phyloP scores from a whole-genome alignment of 345 rosid species.

The Schrenkiella parvula region DNA sequence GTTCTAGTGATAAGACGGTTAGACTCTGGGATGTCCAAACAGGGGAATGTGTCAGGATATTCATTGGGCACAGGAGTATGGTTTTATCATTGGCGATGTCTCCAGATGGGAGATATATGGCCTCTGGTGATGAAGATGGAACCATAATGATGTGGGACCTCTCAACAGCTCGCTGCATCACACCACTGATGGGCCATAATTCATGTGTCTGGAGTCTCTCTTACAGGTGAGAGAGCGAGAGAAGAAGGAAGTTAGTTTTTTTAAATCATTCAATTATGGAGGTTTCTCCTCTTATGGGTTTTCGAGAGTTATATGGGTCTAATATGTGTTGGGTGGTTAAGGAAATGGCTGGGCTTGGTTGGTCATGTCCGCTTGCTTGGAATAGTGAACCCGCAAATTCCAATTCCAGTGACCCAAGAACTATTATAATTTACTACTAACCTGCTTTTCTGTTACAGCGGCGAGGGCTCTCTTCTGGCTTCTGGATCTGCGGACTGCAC shows the following conservation, averaged over 20 bases:
- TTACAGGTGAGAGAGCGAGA: slow-evolving; percentile 53
- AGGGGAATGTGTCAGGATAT: slow-evolving; percentile 87
- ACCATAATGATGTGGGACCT: slow-evolving; percentile 98
- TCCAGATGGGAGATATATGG: slow-evolving; percentile 95
- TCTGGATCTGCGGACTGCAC: slow-evolving; percentile 98
- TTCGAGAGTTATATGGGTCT: neutral
- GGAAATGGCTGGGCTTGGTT: neutral
- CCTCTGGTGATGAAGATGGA: slow-evolving; percentile 98
- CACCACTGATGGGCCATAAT: slow-evolving; percentile 88
- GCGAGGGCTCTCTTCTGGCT: slow-evolving; percentile 92
- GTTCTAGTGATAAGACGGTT: slow-evolving; percentile 90
- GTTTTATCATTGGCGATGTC: slow-evolving; percentile 86
- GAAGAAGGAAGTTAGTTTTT: neutral
- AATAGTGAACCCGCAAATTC: neutral
- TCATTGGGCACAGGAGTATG: slow-evolving; percentile 60
- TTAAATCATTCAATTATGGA: neutral
- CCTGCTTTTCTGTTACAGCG: slow-evolving; percentile 42
- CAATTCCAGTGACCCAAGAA: neutral
- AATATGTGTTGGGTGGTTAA: neutral
- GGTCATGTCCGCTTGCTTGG: neutral
- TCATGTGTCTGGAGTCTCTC: slow-evolving; percentile 90
- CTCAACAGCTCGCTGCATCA: slow-evolving; percentile 84
- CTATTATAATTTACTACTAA: neutral
- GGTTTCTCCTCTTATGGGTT: neutral
- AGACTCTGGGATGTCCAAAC: slow-evolving; percentile 91